These are phyloP conservation scores for Cordyceps cicadae DNA, from an alignment of 2,329 filamentous ascomycete species.

Conservation along the genomic window DNA sequence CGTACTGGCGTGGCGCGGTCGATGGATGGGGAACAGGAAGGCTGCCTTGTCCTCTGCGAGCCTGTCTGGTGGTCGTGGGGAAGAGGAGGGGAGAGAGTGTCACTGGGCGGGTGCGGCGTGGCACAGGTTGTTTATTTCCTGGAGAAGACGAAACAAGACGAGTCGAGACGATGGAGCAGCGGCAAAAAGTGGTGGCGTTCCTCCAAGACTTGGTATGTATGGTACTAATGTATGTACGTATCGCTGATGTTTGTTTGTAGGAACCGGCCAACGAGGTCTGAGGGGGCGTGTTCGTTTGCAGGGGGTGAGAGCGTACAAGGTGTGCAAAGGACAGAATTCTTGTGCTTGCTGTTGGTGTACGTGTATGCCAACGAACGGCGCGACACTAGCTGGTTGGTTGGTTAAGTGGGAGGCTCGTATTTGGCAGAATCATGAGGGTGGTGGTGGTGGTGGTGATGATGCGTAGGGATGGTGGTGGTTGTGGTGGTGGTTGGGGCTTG, in stretches of 20 bases:
- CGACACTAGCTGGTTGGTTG: slow-evolving; percentile 13
- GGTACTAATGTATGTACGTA: no score
- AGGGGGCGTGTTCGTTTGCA: background rate
- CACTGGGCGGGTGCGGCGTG: background rate
- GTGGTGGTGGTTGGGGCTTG: background rate
- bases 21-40: background rate
- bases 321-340: background rate
- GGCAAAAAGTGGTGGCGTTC: no score
- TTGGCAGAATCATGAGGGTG: slow-evolving; percentile 2
- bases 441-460: slow-evolving; percentile 5
- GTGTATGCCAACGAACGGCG: slow-evolving; percentile 1
- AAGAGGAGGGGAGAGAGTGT: background rate
- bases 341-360: background rate
- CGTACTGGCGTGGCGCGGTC: background rate
- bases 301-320: background rate
- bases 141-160: no score
- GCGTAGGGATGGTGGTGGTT: background rate
- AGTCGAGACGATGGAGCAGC: no score
- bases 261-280: background rate
- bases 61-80: background rate
- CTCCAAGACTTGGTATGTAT: no score
- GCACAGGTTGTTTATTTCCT: background rate
- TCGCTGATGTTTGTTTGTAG: no score
- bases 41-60: background rate
- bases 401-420: slow-evolving; percentile 5